These are phyloP conservation scores for Suillus variegatus DNA, from an alignment of 768 basidiomycete species.

Conservation along the genomic window DNA sequence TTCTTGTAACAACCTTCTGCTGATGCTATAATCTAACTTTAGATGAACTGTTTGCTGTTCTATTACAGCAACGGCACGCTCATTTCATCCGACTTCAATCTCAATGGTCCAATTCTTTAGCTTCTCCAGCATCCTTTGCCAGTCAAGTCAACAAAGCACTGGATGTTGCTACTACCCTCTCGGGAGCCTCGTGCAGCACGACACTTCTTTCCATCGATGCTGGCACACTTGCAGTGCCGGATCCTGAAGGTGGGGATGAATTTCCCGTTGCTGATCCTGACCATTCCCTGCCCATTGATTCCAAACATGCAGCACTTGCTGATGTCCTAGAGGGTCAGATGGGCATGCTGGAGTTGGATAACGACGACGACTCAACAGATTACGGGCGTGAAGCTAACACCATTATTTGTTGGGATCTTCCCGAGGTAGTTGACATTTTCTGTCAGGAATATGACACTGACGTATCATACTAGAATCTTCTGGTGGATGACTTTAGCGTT, in stretches of 20 bases:
- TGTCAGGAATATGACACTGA: neutral
- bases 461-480: neutral
- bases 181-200: neutral
- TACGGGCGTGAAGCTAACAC: neutral
- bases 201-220: neutral
- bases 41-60: neutral
- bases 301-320: neutral
- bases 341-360: neutral
- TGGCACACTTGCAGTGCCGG: neutral
- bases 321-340: neutral
- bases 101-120: slow-evolving; percentile 22
- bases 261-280: neutral
- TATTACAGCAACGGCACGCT: neutral
- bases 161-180: slow-evolving; percentile 4
- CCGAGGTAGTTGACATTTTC: neutral
- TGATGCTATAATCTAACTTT: neutral
- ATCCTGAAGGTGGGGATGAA: neutral
- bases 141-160: slow-evolving; percentile 14
- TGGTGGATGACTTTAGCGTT: neutral
- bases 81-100: neutral
- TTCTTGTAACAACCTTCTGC: neutral
- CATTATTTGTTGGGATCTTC: neutral
- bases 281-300: neutral
- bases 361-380: neutral
- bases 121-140: slow-evolving; percentile 9